Evolutionary conservation across 129 eudicot species (phyloP), one percentile per base, ranked within the genome.

Genomic region (Saussurea involucrata): DNA sequence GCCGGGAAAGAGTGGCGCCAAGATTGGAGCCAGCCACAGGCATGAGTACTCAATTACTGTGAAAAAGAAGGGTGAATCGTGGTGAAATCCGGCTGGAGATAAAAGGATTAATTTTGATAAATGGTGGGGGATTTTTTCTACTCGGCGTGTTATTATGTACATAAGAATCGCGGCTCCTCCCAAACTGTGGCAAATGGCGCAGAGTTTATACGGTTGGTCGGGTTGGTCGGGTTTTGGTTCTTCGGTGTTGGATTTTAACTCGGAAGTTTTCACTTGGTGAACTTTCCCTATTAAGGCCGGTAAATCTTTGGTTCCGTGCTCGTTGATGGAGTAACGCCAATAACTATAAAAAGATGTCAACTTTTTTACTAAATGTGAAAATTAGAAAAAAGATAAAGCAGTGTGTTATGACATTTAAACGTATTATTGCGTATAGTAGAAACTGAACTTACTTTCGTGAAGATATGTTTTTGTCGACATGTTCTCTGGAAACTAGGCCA

Each of bases 21-120:
- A 25, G 8, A 95, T 24, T 1, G 98, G 98, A 22, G 97, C 85
- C 34, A 88, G 36, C 66, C 86, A 68, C 32, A 84, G 89, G 34
- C 89, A 84, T 1, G 88, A 7, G 81, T 79, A 82, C 80, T 95
- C 98, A 24, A 89, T 46, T 8, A 83, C 18, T 2, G 96, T 81
- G 85, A 95, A 91, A 37, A 86, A 79, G 42, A 87, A 73, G 0
- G 87, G 78, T 21, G 98, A 89, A 75, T 91, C 98, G 22, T 87
- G 85, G 66, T 95, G 98, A 69, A 95, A 95, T 6, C 98, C 98
- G 5, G 97, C 97, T 0, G 96, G 98, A 0, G 98, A 95, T 75
- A 95, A 71, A 46, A 89, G 69, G 83, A 95, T 91, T 64, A 90
- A 71, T 31, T 96, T 87, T 12, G 94, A 89, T 55, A 95, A 78